phyloP scores from a whole-genome alignment of 2,329 filamentous ascomycete species.

The Fusarium sp. region DNA sequence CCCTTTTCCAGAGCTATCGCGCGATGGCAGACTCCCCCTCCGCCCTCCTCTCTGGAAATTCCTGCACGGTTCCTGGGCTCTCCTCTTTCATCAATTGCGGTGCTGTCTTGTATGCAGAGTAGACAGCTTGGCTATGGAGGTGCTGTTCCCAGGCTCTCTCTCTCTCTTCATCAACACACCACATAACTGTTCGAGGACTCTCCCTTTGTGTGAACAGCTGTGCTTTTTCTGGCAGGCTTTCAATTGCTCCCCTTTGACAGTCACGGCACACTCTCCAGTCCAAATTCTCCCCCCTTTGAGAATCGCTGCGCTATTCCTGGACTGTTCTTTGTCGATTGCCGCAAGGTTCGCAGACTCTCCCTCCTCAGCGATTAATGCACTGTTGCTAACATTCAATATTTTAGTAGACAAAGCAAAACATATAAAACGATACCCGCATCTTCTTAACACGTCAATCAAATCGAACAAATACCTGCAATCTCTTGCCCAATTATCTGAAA shows the following conservation, averaged over 20 bases:
- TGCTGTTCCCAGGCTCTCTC: too few species aligned
- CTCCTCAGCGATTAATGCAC: background rate
- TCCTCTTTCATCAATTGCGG: background rate
- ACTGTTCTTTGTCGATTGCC: too few species aligned
- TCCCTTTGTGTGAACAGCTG: too few species aligned
- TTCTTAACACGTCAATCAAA: background rate
- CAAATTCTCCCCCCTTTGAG: background rate
- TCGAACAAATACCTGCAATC: background rate
- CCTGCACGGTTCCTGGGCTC: background rate
- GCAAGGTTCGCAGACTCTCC: background rate
- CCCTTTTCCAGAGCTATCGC: too few species aligned
- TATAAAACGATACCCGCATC: background rate
- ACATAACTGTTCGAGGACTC: too few species aligned
- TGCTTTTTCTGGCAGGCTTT: background rate
- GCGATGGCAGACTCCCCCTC: too few species aligned
- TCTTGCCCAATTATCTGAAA: background rate
- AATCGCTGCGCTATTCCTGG: too few species aligned
- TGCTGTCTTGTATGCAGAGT: background rate
- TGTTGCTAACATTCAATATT: background rate
- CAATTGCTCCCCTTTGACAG: background rate
- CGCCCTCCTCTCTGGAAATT: background rate
- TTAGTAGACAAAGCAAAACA: background rate
- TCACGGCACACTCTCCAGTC: background rate
- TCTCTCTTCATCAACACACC: too few species aligned
- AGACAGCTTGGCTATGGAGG: too few species aligned